phyloP scores from a whole-genome alignment of 805 yeast genomes.

The Yamadazyma phyllophila region DNA sequence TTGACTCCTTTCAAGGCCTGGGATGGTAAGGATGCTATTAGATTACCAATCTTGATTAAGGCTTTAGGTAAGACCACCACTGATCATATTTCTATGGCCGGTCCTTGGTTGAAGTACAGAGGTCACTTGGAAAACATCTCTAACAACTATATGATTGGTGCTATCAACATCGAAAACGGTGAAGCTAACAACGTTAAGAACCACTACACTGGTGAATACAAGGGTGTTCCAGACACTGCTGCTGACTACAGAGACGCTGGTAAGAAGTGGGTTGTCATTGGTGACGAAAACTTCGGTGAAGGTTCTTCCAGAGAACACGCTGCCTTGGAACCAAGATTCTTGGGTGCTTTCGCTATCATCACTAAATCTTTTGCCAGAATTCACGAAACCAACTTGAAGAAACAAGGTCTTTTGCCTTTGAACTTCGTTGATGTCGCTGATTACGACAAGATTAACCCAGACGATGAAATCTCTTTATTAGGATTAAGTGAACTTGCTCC shows the following conservation, averaged over 20 bases:
- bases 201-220: conserved; percentile 86
- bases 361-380: conserved; percentile 98
- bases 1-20: conserved; percentile 93
- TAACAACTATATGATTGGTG: conserved; percentile 99
- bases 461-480: conserved; percentile 82
- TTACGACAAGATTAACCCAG: conserved; percentile 90
- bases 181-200: conserved; percentile 91
- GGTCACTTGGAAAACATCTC: conserved; percentile 99
- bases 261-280: conserved; percentile 93
- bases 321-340: conserved; percentile 98
- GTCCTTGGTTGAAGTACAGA: conserved; percentile 99
- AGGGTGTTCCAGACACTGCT: conserved; percentile 97
- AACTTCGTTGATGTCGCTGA: conserved; percentile 86
- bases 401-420: conserved; percentile 97
- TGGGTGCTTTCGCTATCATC: conserved; percentile 97
- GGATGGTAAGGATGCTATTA: conserved; percentile 91
- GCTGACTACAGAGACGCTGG: conserved; percentile 92
- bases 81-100: conserved; percentile 99
- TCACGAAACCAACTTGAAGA: conserved; percentile 99
- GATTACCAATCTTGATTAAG: conserved; percentile 92
- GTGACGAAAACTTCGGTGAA: conserved; percentile 99
- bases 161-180: conserved; percentile 92
- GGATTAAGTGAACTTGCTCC: conserved; percentile 88
- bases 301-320: conserved; percentile 99
- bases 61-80: conserved; percentile 98